Evolutionary conservation across 257 asterid species (phyloP), one percentile per base, ranked within the genome.

Genomic region (Capsicum baccatum): DNA sequence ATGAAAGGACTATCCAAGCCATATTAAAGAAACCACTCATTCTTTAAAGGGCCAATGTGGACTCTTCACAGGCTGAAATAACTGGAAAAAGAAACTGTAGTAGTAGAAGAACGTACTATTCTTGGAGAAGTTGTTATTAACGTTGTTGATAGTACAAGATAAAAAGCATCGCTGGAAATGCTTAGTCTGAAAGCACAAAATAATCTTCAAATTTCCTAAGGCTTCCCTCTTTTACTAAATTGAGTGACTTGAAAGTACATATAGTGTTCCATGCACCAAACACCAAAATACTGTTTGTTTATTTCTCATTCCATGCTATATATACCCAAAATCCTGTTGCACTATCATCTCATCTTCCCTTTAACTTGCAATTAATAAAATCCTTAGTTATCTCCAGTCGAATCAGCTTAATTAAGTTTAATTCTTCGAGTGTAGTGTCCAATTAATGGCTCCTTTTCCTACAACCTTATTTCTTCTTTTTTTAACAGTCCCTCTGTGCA

Each of bases 181-280:
- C 96, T 91, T 92, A 82, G 88, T 88, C 85, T 84, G 82, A 88
- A 93, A 93, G 93, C 87, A 90, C 91, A 89, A 84, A 88, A 86
- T 78, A 26, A 54, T 80, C 84, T 54, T 71, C 68, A 66, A 67
- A 70, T 84, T 79, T 80, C 50, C 83, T 14, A 84, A 57, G 63
- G 68, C 62, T 80, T 78, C 6, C 48, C 26, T 14, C 16, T 78
- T 78, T 52, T 16, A 17, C 54, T 69, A 42, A 39, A 80, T 84
- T 74, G 83, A 86, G 96, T 91, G 83, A 86, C 94, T 92, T 93
- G 26, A 88, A 93, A 93, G 97, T 84, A 79, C 55, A 69, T 42
- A 69, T 42, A 60, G 80, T 60, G 68, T 19, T 67, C 67, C 91
- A 85, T 89, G 88, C 88, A 86, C 58, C 89, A 81, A 83, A 81